phyloP scores from a whole-genome alignment of 2,329 filamentous ascomycete species.

The Apiospora phragmitis region DNA sequence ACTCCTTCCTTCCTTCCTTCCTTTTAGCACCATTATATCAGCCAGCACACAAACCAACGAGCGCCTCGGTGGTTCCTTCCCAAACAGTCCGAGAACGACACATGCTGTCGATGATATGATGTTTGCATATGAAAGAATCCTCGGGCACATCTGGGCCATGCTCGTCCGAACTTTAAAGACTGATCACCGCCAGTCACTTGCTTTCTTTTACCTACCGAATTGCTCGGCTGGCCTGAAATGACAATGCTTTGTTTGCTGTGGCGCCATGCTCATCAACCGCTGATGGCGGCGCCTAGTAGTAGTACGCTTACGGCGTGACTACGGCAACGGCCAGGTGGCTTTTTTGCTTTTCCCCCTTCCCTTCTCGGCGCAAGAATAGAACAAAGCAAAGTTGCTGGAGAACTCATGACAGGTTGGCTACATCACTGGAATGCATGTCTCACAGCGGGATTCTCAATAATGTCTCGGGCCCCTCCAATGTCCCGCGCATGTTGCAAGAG shows the following conservation, averaged over 20 bases:
- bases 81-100: not conserved
- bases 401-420: not conserved
- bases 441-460: not conserved
- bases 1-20: no score
- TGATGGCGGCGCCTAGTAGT: no score
- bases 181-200: not conserved
- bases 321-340: not conserved
- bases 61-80: not conserved
- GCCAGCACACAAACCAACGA: no score
- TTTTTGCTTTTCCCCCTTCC: not conserved
- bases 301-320: not conserved
- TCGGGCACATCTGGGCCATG: not conserved
- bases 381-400: not conserved
- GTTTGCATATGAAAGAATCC: not conserved
- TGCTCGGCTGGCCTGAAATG: not conserved
- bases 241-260: constrained; percentile 3
- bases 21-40: no score
- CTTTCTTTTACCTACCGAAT: not conserved
- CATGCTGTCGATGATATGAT: not conserved
- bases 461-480: not conserved
- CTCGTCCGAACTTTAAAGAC: not conserved
- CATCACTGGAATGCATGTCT: constrained; percentile 2
- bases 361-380: not conserved
- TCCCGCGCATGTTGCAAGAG: not conserved
- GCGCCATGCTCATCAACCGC: not conserved